Percentiles rank a stretch among this genome's conserved stretches.
Evolutionary conservation across 2,329 filamentous ascomycete species (phyloP).

Genomic region (Sclerotinia spermophila): DNA sequence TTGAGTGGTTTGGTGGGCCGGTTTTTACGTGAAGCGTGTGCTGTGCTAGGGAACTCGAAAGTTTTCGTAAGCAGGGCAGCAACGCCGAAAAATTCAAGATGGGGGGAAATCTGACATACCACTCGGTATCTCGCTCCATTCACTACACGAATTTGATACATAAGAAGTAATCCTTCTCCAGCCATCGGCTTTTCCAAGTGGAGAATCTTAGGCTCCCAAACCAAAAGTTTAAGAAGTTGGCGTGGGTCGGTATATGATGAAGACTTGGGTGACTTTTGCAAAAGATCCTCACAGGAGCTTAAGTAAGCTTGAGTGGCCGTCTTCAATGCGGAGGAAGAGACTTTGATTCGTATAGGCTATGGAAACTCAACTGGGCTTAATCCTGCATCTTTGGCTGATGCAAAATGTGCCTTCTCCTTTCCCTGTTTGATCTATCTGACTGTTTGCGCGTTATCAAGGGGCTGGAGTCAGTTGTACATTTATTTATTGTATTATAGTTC

Average conservation of each 20-base stretch:
- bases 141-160: too few species aligned
- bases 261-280: conserved; percentile 38
- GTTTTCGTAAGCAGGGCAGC: background rate
- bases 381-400: conserved; percentile 20
- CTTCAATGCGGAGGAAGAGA: conserved; percentile 13
- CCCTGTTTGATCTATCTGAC: background rate
- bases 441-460: background rate
- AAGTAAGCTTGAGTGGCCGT: conserved; percentile 26
- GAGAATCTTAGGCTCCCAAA: background rate
- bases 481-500: too few species aligned
- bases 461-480: background rate
- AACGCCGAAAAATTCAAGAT: background rate
- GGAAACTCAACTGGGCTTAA: conserved; percentile 27
- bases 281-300: conserved; percentile 35
- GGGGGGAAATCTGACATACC: too few species aligned
- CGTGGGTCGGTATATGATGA: conserved; percentile 33
- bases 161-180: background rate
- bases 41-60: background rate
- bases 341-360: conserved; percentile 26
- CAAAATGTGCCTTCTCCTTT: background rate
- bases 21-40: too few species aligned
- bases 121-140: background rate
- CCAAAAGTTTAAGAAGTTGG: conserved; percentile 27
- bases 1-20: too few species aligned
- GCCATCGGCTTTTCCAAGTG: background rate